These are phyloP conservation scores for Sordariomycetes sp. DNA, from an alignment of 2,329 filamentous ascomycete species.

Conservation along the genomic window DNA sequence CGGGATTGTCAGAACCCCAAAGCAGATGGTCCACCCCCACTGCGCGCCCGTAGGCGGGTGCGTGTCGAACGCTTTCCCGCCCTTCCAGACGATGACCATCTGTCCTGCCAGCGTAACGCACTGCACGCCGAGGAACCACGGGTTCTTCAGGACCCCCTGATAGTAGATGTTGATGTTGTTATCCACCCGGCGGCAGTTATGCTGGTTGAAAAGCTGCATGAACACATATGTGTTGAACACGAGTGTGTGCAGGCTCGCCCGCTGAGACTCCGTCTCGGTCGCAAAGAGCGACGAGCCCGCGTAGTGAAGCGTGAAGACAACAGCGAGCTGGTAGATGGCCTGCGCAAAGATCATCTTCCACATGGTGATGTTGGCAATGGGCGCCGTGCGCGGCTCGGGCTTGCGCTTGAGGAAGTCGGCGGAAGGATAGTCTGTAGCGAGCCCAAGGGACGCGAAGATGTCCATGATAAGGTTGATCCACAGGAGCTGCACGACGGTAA, in stretches of 20 bases:
- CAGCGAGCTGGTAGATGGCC: slow-evolving; percentile 45
- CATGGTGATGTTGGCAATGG: slow-evolving; percentile 61
- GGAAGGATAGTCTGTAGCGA: slow-evolving; percentile 26
- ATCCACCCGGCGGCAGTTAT: slow-evolving; percentile 54
- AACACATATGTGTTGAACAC: slow-evolving; percentile 64
- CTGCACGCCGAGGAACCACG: slow-evolving; percentile 64
- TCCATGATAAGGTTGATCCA: slow-evolving; percentile 55
- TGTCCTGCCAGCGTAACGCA: slow-evolving; percentile 58
- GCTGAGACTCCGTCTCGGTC: slow-evolving; percentile 21
- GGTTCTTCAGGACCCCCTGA: slow-evolving; percentile 63
- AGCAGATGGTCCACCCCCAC: slow-evolving; percentile 60
- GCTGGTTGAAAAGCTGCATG: slow-evolving; percentile 64
- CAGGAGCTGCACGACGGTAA: slow-evolving; percentile 46
- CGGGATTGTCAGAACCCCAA: slow-evolving; percentile 57
- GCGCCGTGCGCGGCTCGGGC: slow-evolving; percentile 20
- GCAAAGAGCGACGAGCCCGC: slow-evolving; percentile 44
- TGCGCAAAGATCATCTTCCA: slow-evolving; percentile 59
- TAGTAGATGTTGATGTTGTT: slow-evolving; percentile 68
- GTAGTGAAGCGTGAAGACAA: slow-evolving; percentile 51
- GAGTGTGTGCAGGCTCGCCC: slow-evolving; percentile 39
- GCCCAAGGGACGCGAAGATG: slow-evolving; percentile 43
- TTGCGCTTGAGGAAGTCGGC: slow-evolving; percentile 20
- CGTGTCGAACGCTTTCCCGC: slow-evolving; percentile 57
- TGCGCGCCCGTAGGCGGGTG: slow-evolving; percentile 48
- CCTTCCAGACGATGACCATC: slow-evolving; percentile 61